phyloP scores from a whole-genome alignment of 306 rosid species.

The Boehmeria nivea region DNA sequence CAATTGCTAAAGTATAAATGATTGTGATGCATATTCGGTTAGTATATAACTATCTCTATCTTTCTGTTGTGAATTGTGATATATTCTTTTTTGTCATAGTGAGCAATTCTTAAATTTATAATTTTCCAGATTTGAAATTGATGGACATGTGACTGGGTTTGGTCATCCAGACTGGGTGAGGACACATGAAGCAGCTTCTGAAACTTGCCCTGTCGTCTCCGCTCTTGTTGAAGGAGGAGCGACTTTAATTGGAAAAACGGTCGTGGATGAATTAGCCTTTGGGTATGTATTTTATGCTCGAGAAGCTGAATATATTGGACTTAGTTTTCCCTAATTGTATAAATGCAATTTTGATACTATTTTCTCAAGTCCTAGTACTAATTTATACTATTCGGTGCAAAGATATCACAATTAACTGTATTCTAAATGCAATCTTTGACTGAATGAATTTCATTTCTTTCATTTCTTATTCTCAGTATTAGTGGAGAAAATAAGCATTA shows the following conservation, averaged over 20 bases:
- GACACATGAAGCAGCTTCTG: slow-evolving; percentile 73
- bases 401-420: background rate
- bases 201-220: slow-evolving; percentile 58
- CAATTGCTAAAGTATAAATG: background rate
- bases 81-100: background rate
- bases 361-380: too few species aligned
- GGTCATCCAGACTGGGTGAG: slow-evolving; percentile 95
- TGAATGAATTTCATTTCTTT: slow-evolving; percentile 2
- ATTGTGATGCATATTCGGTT: background rate
- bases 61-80: background rate
- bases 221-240: slow-evolving; percentile 89
- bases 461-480: slow-evolving; percentile 45
- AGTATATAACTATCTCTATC: background rate
- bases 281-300: slow-evolving; percentile 39
- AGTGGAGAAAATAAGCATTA: slow-evolving; percentile 78
- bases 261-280: slow-evolving; percentile 61
- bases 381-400: too few species aligned
- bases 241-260: slow-evolving; percentile 71
- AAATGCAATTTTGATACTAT: too few species aligned
- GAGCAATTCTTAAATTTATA: slow-evolving; percentile 2
- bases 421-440: background rate
- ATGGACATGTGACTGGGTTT: slow-evolving; percentile 73
- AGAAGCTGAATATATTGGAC: too few species aligned
- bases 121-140: slow-evolving; percentile 64
- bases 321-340: too few species aligned